A percentile compares a stretch with the other conserved stretches of the same genome.
Conservation (phyloP, 306 rosid genomes). For the Boehmeria nivea region DNA sequence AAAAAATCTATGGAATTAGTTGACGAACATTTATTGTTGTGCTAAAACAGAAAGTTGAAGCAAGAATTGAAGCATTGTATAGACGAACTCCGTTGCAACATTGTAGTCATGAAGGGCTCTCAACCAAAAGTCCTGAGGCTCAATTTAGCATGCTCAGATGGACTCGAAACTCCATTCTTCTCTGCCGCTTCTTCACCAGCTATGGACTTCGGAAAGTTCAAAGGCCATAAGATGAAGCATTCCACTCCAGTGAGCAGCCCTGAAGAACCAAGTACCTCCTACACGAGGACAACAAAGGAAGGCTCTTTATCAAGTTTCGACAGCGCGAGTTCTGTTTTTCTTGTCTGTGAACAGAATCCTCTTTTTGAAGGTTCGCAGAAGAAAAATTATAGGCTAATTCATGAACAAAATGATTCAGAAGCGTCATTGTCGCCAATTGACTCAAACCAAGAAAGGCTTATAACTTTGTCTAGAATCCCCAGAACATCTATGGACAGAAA, state of each 20-base stretch:
- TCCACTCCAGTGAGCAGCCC: constrained; percentile 86
- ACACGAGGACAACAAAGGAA: constrained; percentile 48
- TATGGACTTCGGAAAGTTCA: constrained; percentile 35
- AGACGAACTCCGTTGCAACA: constrained; percentile 82
- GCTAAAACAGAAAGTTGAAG: constrained; percentile 73
- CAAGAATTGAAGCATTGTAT: constrained; percentile 82
- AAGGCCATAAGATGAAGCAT: constrained; percentile 59
- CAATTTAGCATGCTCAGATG: constrained; percentile 62
- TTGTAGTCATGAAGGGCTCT: constrained; percentile 75
- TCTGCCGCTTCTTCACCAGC: constrained; percentile 72
- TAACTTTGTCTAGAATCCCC: constrained; percentile 30
- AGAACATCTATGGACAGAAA: constrained; percentile 35
- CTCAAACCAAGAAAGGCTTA: constrained; percentile 39
- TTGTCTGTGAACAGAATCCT: constrained; percentile 77
- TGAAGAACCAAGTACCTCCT: constrained; percentile 58
- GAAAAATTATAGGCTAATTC: constrained; percentile 28
- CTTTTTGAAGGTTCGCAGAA: constrained; percentile 47
- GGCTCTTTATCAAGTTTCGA: constrained; percentile 57
- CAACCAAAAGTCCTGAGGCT: constrained; percentile 81
- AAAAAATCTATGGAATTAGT: neutral
- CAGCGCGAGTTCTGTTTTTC: constrained; percentile 51
- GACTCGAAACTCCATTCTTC: constrained; percentile 69
- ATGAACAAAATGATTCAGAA: constrained; percentile 31
- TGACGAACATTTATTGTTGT: constrained; percentile 8
- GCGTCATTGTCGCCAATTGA: constrained; percentile 37